Conservation (phyloP, 2,329 filamentous ascomycete species). For the Clathrospora elynae region DNA sequence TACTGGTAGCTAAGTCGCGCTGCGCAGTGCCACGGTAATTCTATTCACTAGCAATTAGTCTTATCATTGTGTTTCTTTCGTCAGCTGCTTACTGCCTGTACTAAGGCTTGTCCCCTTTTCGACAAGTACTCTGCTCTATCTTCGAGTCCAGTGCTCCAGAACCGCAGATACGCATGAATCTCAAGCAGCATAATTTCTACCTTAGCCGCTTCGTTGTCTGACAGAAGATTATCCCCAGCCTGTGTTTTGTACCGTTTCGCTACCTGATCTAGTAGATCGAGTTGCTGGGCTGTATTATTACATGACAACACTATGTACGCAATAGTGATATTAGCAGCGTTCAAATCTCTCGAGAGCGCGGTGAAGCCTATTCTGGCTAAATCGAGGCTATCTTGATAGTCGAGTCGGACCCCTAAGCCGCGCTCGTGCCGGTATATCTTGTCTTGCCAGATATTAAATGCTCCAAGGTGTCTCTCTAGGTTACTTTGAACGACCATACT, state of each 20-base stretch:
- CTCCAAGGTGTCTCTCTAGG: constrained; percentile 2
- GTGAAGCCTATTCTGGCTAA: constrained; percentile 13
- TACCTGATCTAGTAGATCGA: constrained; percentile 22
- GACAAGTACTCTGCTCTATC: constrained; percentile 25
- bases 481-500: constrained; percentile 14
- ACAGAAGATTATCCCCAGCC: constrained; percentile 8
- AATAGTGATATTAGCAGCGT: constrained; percentile 13
- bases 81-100: constrained; percentile 22
- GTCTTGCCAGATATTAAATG: constrained; percentile 9
- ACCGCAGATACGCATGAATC: constrained; percentile 11
- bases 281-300: constrained; percentile 9
- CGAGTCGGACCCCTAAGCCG: constrained; percentile 12
- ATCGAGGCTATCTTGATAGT: constrained; percentile 3
- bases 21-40: constrained; percentile 30
- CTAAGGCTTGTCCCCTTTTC: constrained; percentile 20
- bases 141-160: constrained; percentile 15
- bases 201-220: constrained; percentile 2
- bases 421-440: constrained; percentile 14
- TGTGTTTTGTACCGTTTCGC: constrained; percentile 8
- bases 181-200: constrained; percentile 9
- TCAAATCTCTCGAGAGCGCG: constrained; percentile 10
- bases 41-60: constrained; percentile 4
- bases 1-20: constrained; percentile 22
- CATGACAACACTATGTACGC: constrained; percentile 8
- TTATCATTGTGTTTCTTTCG: too few species aligned